Percentiles rank a stretch among this genome's conserved stretches.
Evolutionary conservation across 352 stramenopile genomes (phyloP).

Genomic region (Pythium brachiatum): DNA sequence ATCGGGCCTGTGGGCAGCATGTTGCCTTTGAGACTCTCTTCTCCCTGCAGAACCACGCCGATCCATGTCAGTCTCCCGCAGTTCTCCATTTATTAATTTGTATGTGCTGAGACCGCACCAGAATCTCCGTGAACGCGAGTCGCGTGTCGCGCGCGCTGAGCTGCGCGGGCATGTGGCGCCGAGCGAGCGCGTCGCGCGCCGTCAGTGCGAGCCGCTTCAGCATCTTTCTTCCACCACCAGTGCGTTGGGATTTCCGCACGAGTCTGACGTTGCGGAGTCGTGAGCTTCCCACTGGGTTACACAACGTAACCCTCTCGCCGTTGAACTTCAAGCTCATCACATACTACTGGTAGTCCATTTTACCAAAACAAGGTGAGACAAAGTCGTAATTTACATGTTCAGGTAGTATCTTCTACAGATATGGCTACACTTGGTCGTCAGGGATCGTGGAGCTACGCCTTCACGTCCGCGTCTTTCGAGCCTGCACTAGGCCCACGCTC

Average conservation of each 20-base stretch:
- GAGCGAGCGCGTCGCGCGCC: conserved; percentile 15
- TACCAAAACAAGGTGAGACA: conserved; percentile 17
- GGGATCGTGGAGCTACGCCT: neutral
- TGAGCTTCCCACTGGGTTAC: neutral
- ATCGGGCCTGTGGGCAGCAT: conserved; percentile 33
- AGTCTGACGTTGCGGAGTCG: neutral
- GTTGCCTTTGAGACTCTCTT: conserved; percentile 31
- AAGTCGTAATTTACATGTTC: neutral
- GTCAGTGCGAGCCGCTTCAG: conserved; percentile 16
- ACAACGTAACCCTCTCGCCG: neutral
- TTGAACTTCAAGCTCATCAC: conserved; percentile 9
- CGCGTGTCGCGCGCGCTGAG: conserved; percentile 33
- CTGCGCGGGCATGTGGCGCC: conserved; percentile 16
- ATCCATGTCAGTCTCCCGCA: neutral
- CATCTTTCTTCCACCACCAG: neutral
- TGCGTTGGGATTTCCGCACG: neutral
- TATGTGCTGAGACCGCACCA: conserved; percentile 14
- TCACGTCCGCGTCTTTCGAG: neutral
- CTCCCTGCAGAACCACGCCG: conserved; percentile 8
- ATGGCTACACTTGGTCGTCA: conserved; percentile 4
- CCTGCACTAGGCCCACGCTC: neutral
- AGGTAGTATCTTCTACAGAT: neutral
- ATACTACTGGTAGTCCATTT: neutral
- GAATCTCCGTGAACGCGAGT: conserved; percentile 40
- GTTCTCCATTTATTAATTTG: no score